Evolutionary conservation across 2,329 filamentous ascomycete species (phyloP), one percentile per base, ranked within the genome.

Genomic region (Ceratocystis smalleyi): DNA sequence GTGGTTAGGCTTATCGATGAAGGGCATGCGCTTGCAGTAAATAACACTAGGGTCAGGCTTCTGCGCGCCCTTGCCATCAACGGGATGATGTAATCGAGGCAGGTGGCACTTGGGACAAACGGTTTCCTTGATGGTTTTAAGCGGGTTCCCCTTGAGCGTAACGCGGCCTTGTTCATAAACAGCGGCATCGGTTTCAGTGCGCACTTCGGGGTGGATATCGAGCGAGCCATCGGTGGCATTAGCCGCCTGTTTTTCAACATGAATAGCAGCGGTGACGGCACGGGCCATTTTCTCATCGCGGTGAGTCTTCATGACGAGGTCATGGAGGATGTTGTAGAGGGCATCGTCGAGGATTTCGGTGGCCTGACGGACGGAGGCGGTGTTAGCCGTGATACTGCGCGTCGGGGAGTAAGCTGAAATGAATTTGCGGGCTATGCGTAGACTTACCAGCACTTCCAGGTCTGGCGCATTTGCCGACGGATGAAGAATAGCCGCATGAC

Each of bases 21-120:
- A 91, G 0, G 88, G 87, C 67, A 87, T 84, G 68, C 85, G 84
- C 74, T 88, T 89, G 79, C 88, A 92, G 77, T 91, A 91, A 69
- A 86, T 83, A 69, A 85, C 61, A 68, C 80, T 78, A 0, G 87
- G 87, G 65, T 86, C 83, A 54, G 84, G 84, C 71, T 83, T 83
- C 70, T 76, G 76, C 12, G 84, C 80, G 57, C 86, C 85, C 69
- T 82, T 85, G 69, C 86, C 86, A 70, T 87, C 84, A 69, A 83
- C 86, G 19, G 88, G 88, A 70, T 89, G 79, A 68, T 89, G 80
- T 62, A 91, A 78, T 67, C 86, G 82, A 19, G 88, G 88, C 43
- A 90, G 81, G 71, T 87, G 85, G 74, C 88, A 91, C 72, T 84
- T 82, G 64, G 84, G 82, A 73, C 88, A 92, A 67, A 86, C 78